Percentiles rank a stretch among this genome's conserved stretches.
These are phyloP conservation scores for Dendrothele bispora DNA, from an alignment of 768 basidiomycete species.

Conservation along the genomic window DNA sequence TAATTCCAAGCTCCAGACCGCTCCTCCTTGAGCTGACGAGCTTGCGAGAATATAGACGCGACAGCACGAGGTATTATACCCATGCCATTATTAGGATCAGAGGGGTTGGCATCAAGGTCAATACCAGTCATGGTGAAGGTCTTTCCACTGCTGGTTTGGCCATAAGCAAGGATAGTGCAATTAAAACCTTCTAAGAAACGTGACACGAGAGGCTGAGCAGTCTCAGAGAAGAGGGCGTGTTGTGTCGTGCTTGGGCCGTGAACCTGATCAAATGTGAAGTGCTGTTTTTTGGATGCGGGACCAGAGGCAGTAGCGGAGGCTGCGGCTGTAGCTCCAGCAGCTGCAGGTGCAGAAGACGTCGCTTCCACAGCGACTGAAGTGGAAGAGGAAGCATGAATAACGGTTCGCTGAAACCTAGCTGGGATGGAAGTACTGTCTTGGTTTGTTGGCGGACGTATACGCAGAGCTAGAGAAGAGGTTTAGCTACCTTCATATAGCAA, in stretches of 20 bases:
- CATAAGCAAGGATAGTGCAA: slow-evolving; percentile 97
- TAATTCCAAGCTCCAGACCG: slow-evolving; percentile 76
- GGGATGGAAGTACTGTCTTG: slow-evolving; percentile 88
- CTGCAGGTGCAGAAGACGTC: slow-evolving; percentile 48
- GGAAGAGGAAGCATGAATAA: slow-evolving; percentile 74
- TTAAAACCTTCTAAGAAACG: slow-evolving; percentile 95
- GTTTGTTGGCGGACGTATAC: slow-evolving; percentile 84
- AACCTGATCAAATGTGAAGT: slow-evolving; percentile 93
- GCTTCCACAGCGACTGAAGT: slow-evolving; percentile 86
- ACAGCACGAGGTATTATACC: slow-evolving; percentile 97
- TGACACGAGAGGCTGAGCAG: slow-evolving; percentile 80
- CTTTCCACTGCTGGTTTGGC: slow-evolving; percentile 96
- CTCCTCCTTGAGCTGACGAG: slow-evolving; percentile 75
- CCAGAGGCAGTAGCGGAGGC: slow-evolving; percentile 36
- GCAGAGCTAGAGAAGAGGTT: slow-evolving; percentile 55
- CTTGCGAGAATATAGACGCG: slow-evolving; percentile 79
- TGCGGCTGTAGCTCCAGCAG: slow-evolving; percentile 50
- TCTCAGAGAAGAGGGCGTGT: slow-evolving; percentile 80
- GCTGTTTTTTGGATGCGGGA: slow-evolving; percentile 71
- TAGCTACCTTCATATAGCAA: slow-evolving; percentile 6
- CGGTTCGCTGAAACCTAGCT: slow-evolving; percentile 88
- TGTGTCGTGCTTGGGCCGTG: slow-evolving; percentile 85
- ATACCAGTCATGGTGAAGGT: slow-evolving; percentile 98
- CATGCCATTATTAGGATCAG: slow-evolving; percentile 81
- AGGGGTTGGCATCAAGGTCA: slow-evolving; percentile 84